Percentiles rank a stretch among this genome's conserved stretches.
phyloP scores from a whole-genome alignment of 192 early-diverging fungal genomes.

The Podila horticola region DNA sequence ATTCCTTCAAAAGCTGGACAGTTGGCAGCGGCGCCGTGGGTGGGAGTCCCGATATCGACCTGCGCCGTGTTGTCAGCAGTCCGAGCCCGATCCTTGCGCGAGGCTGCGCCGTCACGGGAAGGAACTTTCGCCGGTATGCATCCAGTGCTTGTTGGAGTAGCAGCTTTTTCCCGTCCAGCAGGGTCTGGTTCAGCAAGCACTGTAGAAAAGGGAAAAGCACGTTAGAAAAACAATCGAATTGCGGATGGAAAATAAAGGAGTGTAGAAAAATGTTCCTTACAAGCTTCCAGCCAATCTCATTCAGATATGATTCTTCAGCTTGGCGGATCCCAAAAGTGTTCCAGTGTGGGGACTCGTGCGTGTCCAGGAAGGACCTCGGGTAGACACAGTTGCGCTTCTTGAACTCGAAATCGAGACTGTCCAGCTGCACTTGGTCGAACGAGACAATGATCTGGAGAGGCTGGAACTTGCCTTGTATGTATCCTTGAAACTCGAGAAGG shows the following conservation, averaged over 20 bases:
- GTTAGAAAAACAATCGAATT: not conserved
- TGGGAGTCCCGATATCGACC: not conserved
- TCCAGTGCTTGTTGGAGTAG: conserved; percentile 66
- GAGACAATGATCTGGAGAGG: conserved; percentile 56
- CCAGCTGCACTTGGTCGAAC: conserved; percentile 59
- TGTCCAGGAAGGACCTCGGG: conserved; percentile 52
- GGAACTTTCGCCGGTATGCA: conserved; percentile 52
- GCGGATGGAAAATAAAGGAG: not conserved
- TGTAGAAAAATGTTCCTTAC: conserved; percentile 30
- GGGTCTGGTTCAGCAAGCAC: conserved; percentile 55
- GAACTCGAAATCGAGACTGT: conserved; percentile 55
- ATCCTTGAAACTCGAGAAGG: conserved; percentile 49
- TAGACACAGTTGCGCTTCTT: conserved; percentile 66
- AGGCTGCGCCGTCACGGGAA: conserved; percentile 26
- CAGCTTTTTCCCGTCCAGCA: conserved; percentile 52
- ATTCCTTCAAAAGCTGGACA: too few species aligned
- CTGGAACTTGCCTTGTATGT: conserved; percentile 37
- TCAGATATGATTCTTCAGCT: conserved; percentile 55
- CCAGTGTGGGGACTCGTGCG: conserved; percentile 28
- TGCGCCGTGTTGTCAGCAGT: conserved; percentile 8
- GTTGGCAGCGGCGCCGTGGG: too few species aligned
- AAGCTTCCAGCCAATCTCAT: conserved; percentile 74
- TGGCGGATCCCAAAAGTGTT: conserved; percentile 55
- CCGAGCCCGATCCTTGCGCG: conserved; percentile 25
- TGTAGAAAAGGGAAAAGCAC: not conserved